Conservation (phyloP, 2,329 filamentous ascomycete species). For the Dactylellina cionopaga region DNA sequence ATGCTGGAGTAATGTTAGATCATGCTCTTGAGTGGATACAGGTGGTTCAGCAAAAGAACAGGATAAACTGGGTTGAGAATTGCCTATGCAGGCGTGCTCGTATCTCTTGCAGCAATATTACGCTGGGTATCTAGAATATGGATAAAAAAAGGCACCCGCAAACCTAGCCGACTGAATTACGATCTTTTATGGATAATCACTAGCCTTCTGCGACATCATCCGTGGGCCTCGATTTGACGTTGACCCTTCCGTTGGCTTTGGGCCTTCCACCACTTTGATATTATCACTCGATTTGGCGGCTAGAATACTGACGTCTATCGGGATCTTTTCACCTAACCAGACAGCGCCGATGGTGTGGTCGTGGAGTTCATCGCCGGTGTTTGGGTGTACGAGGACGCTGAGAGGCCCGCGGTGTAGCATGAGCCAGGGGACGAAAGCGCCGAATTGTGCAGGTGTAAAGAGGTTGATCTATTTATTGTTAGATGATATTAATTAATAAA, state of each 20-base stretch:
- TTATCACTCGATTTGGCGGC: constrained; percentile 56
- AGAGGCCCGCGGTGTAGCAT: constrained; percentile 82
- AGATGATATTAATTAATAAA: not conserved
- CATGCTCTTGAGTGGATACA: too few relatives aligned
- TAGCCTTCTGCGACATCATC: not conserved
- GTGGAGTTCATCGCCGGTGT: constrained; percentile 68
- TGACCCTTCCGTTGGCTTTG: not conserved
- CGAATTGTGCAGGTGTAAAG: constrained; percentile 86
- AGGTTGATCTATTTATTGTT: constrained; percentile 70
- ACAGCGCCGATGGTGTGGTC: constrained; percentile 76
- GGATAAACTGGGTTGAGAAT: too few relatives aligned
- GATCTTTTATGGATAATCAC: not conserved
- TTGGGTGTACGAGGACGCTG: constrained; percentile 83
- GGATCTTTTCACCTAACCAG: constrained; percentile 76
- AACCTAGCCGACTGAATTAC: too few relatives aligned
- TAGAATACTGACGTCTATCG: constrained; percentile 69
- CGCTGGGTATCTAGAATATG: too few relatives aligned
- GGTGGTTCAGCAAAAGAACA: too few relatives aligned
- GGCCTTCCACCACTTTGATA: constrained; percentile 45
- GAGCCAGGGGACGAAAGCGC: constrained; percentile 87
- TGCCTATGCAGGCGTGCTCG: too few relatives aligned
- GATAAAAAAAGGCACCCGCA: too few relatives aligned
- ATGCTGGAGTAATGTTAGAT: too few relatives aligned
- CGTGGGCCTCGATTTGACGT: not conserved
- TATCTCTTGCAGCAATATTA: too few relatives aligned